Evolutionary conservation across 164 flowering plant genomes (phyloP), one percentile per base, ranked within the genome.

Genomic region (Umbilicus rupestris): DNA sequence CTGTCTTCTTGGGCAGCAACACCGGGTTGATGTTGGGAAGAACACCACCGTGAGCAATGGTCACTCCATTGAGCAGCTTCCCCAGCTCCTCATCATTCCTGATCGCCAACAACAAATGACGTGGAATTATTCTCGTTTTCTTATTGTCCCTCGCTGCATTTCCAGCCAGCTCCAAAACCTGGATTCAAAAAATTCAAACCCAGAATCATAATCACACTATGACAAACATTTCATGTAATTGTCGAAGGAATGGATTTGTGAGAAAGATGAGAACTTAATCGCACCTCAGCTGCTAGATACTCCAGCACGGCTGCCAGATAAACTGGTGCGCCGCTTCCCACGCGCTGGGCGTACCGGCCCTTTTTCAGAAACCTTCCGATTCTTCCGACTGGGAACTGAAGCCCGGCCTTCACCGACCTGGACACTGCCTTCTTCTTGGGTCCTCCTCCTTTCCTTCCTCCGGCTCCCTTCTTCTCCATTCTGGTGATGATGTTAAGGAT

Each of bases 121-220:
- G 77, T 0, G 89, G 92, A 28, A 78, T 81, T 20, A 87, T 85
- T 52, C 86, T 74, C 63, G 66, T 80, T 81, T 87, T 87, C 84
- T 85, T 85, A 81, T 83, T 86, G 75, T 86, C 89, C 9, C 86
- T 69, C 0, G 91, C 86, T 0, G 87, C 91, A 69, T 86, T 86
- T 26, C 91, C 89, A 7, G 91, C 91, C 74, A 86, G 73, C 72
- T 86, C 91, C 69, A 86, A 33, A 30, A 86, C 88, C 91, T 86
- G 44, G 5, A 44, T 11, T 11, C 12, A 76, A 76, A 30, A 65
- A 28, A 17, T 3, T n/a, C 28, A 47, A 1, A 44, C 19, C 15
- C 57, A 44, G 24, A 63, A 24, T 5, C 26, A 57, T 20, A 10
- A 66, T n/a, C 66, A 12, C 33, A 22, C 24, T 39, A n/a, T n/a